A percentile compares a stretch with the other conserved stretches of the same genome.
These are phyloP conservation scores for Komagataella mondaviorum DNA, from an alignment of 805 yeast genomes.

Conservation along the genomic window DNA sequence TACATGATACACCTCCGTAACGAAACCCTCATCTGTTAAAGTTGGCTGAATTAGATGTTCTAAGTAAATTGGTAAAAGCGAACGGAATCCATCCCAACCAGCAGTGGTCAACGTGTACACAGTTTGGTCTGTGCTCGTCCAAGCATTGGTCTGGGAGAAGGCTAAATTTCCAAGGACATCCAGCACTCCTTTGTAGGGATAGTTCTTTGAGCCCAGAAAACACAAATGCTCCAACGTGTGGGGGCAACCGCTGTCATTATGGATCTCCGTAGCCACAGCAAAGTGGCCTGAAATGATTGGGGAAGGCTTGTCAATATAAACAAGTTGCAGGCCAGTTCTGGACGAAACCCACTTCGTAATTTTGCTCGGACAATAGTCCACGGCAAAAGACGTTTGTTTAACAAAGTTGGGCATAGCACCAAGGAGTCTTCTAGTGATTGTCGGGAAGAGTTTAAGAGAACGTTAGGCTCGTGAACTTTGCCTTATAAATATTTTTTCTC, in stretches of 20 bases:
- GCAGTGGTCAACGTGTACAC: slow-evolving; percentile 87
- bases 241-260: slow-evolving; percentile 82
- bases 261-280: slow-evolving; percentile 89
- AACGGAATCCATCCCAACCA: slow-evolving; percentile 90
- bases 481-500: background rate
- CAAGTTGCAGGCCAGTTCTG: slow-evolving; percentile 74
- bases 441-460: background rate
- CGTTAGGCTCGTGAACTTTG: background rate
- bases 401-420: background rate
- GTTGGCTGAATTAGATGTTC: slow-evolving; percentile 84
- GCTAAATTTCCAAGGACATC: slow-evolving; percentile 79
- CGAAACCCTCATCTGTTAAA: slow-evolving; percentile 76
- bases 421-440: background rate
- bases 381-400: slow-evolving; percentile 36
- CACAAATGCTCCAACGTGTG: slow-evolving; percentile 91
- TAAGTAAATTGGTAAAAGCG: slow-evolving; percentile 74
- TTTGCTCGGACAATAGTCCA: slow-evolving; percentile 62
- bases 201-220: slow-evolving; percentile 85
- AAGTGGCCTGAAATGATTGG: slow-evolving; percentile 90
- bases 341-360: slow-evolving; percentile 67
- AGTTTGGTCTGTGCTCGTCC: slow-evolving; percentile 95
- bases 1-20: slow-evolving; percentile 90
- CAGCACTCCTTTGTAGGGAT: slow-evolving; percentile 83
- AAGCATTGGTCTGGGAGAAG: slow-evolving; percentile 84
- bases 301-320: slow-evolving; percentile 63